A percentile compares a stretch with the other conserved stretches of the same genome.
These are phyloP conservation scores for Liriodendron chinense DNA, from an alignment of 164 flowering plant genomes.

Conservation along the genomic window DNA sequence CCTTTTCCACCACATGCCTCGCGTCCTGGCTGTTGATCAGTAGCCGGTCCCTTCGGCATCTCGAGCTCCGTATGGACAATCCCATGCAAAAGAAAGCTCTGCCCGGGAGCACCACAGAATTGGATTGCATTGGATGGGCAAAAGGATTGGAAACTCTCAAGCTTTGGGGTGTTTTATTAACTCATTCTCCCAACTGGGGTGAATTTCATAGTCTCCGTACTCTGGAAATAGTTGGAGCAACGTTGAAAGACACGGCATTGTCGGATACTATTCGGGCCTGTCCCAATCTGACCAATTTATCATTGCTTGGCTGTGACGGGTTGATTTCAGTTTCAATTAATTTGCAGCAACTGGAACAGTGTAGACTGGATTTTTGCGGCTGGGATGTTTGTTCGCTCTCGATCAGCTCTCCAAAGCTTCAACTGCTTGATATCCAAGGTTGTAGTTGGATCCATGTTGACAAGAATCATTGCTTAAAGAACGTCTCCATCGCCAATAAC, in stretches of 20 bases:
- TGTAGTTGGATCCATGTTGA: slow-evolving; percentile 68
- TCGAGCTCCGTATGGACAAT: slow-evolving; percentile 83
- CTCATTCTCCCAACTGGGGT: slow-evolving; percentile 66
- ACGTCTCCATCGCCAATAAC: slow-evolving; percentile 65
- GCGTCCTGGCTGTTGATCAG: slow-evolving; percentile 51
- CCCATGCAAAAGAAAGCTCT: slow-evolving; percentile 28
- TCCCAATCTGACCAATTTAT: slow-evolving; percentile 61
- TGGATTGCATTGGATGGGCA: slow-evolving; percentile 53
- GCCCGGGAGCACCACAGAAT: slow-evolving; percentile 37
- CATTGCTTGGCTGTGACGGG: slow-evolving; percentile 80
- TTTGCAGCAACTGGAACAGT: slow-evolving; percentile 53
- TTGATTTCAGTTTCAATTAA: slow-evolving; percentile 49
- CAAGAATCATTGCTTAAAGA: slow-evolving; percentile 41
- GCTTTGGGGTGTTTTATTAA: slow-evolving; percentile 82
- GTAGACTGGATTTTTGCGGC: slow-evolving; percentile 80
- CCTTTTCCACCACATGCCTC: slow-evolving; percentile 56
- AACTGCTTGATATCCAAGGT: slow-evolving; percentile 70
- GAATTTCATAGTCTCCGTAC: slow-evolving; percentile 38
- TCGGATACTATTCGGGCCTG: slow-evolving; percentile 51
- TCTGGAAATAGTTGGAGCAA: slow-evolving; percentile 82
- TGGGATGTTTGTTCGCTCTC: slow-evolving; percentile 54
- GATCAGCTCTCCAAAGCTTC: slow-evolving; percentile 47
- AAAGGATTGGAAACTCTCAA: slow-evolving; percentile 56
- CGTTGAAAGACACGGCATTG: slow-evolving; percentile 54
- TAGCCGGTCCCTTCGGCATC: slow-evolving; percentile 43